Evolutionary conservation across 306 rosid genomes (phyloP).

Genomic region (Clitoria ternatea): DNA sequence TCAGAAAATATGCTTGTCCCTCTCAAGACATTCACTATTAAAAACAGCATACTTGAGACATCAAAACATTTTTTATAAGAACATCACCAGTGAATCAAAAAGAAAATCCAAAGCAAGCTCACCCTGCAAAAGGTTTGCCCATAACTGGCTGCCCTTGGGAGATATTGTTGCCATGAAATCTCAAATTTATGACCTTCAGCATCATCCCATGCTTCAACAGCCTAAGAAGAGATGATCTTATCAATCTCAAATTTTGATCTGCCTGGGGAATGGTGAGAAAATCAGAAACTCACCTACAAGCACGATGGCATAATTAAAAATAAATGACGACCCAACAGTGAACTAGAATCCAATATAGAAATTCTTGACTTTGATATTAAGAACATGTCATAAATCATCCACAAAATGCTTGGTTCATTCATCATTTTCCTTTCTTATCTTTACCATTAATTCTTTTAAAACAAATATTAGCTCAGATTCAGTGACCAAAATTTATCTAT

Average conservation of each 20-base stretch:
- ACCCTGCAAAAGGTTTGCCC: conserved; percentile 99
- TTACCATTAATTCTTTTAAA: background rate
- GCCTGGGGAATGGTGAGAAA: conserved; percentile 59
- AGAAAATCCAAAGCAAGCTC: conserved; percentile 30
- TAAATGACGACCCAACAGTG: conserved; percentile 13
- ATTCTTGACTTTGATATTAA: background rate
- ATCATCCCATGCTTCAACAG: conserved; percentile 93
- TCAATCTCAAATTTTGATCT: conserved; percentile 95
- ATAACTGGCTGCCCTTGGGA: conserved; percentile 94
- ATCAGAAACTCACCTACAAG: conserved; percentile 20
- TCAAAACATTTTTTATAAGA: background rate
- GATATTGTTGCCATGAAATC: conserved; percentile 65
- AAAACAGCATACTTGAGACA: background rate
- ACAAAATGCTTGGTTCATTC: conserved; percentile 17
- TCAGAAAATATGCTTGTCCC: conserved; percentile 51
- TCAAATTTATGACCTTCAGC: conserved; percentile 98
- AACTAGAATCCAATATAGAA: conserved; percentile 14
- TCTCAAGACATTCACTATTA: conserved; percentile 27
- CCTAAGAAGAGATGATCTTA: conserved; percentile 77
- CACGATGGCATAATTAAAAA: conserved; percentile 11
- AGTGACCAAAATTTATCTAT: background rate
- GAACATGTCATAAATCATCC: conserved; percentile 4
- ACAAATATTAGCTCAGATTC: conserved; percentile 4
- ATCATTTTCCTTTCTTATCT: background rate
- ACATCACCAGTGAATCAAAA: conserved; percentile 1